Conservation (phyloP, 805 yeast species). For the Sungouiella blattae region DNA sequence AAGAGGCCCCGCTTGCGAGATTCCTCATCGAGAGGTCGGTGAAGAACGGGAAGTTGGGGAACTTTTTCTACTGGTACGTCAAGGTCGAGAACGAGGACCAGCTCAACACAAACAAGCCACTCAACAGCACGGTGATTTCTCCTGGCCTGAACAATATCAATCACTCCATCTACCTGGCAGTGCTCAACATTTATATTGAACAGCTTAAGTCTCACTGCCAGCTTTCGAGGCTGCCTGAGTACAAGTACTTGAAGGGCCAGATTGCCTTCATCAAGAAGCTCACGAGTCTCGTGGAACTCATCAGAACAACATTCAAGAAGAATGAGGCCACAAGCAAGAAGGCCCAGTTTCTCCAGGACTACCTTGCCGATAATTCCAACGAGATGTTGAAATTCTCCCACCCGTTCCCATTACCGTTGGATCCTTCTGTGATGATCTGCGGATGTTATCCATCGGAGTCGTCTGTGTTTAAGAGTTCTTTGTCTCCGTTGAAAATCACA, state of each 20-base stretch:
- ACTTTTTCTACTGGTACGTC: slow-evolving; percentile 87
- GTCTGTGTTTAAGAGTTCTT: slow-evolving; percentile 84
- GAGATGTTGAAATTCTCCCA: slow-evolving; percentile 42
- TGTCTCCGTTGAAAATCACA: slow-evolving; percentile 82
- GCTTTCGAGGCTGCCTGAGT: slow-evolving; percentile 28
- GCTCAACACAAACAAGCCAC: slow-evolving; percentile 17
- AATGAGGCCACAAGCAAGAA: slow-evolving; percentile 80
- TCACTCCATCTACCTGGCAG: slow-evolving; percentile 27
- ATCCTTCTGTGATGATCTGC: slow-evolving; percentile 69
- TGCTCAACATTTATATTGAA: slow-evolving; percentile 41
- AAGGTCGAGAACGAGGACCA: slow-evolving; percentile 81
- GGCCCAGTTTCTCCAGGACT: slow-evolving; percentile 61
- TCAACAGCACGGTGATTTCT: background rate
- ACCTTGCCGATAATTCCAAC: slow-evolving; percentile 46
- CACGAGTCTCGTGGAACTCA: slow-evolving; percentile 58
- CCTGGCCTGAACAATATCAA: too few relatives aligned
- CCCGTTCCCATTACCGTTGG: slow-evolving; percentile 73
- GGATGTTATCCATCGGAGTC: slow-evolving; percentile 80
- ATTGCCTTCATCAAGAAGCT: slow-evolving; percentile 65
- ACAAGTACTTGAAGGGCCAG: slow-evolving; percentile 51
- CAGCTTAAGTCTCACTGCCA: slow-evolving; percentile 27
- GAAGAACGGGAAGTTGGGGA: slow-evolving; percentile 65
- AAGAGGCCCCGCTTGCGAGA: slow-evolving; percentile 61
- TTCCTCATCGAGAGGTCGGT: slow-evolving; percentile 74
- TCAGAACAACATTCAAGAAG: slow-evolving; percentile 48